phyloP scores from a whole-genome alignment of 805 yeast species.

The Spathaspora arborariae region DNA sequence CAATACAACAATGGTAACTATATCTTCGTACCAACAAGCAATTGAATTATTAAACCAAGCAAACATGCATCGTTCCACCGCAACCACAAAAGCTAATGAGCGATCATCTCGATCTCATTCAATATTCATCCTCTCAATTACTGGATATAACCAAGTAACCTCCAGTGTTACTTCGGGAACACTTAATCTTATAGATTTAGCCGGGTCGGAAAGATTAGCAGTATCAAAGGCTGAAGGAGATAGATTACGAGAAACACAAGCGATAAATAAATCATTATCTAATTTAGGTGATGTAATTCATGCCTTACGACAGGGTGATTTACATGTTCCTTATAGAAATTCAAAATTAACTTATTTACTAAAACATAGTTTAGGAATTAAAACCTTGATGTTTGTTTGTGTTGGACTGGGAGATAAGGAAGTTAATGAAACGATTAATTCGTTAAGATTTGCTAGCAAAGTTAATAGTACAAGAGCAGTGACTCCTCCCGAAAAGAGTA shows the following conservation, averaged over 20 bases:
- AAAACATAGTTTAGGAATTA: constrained; percentile 79
- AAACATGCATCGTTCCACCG: constrained; percentile 63
- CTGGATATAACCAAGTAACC: constrained; percentile 50
- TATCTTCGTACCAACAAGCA: constrained; percentile 50
- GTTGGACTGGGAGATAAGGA: constrained; percentile 64
- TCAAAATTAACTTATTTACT: constrained; percentile 77
- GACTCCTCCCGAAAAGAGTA: not conserved
- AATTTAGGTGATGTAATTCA: constrained; percentile 86
- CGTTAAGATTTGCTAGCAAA: constrained; percentile 84
- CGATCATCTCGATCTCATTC: constrained; percentile 91
- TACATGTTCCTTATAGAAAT: constrained; percentile 67
- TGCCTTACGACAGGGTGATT: constrained; percentile 42
- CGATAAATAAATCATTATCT: constrained; percentile 84
- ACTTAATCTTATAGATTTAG: constrained; percentile 81
- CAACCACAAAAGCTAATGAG: constrained; percentile 76
- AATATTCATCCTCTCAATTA: constrained; percentile 61
- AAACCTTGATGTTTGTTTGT: constrained; percentile 91
- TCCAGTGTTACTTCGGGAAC: constrained; percentile 52
- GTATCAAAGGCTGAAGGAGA: constrained; percentile 77
- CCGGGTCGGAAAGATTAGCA: constrained; percentile 86
- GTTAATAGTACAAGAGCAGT: constrained; percentile 52
- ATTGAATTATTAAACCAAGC: constrained; percentile 51
- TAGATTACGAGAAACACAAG: constrained; percentile 79
- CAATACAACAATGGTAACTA: constrained; percentile 48
- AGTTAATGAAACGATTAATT: constrained; percentile 74